Evolutionary conservation across 805 yeast genomes (phyloP).

Genomic region (Metschnikowia noctiluminum): DNA sequence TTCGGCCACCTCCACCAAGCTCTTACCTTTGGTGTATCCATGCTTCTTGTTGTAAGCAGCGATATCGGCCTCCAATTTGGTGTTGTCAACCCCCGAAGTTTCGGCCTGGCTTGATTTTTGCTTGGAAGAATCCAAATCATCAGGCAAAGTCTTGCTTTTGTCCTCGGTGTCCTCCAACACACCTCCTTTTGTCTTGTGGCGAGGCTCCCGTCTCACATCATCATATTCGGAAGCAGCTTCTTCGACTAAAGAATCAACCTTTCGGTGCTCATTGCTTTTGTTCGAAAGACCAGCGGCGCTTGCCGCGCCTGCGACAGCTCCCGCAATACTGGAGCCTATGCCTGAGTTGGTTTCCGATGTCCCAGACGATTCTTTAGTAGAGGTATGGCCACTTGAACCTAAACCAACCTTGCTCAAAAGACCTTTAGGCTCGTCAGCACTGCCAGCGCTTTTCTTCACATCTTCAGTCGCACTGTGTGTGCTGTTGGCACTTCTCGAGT

Average conservation of each 20-base stretch:
- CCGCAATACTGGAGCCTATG: conserved; percentile 15
- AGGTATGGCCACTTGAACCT: neutral
- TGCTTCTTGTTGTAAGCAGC: conserved; percentile 28
- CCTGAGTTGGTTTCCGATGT: neutral
- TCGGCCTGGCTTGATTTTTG: conserved; percentile 1
- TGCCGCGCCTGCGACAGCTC: conserved; percentile 21
- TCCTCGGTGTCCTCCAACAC: conserved; percentile 6
- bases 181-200: conserved; percentile 9
- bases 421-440: conserved; percentile 9
- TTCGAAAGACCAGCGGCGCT: conserved; percentile 16
- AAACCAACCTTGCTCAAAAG: conserved; percentile 10
- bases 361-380: neutral
- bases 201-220: conserved; percentile 10
- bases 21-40: conserved; percentile 21
- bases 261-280: conserved; percentile 2
- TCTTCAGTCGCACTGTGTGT: neutral
- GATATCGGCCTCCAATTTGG: conserved; percentile 22
- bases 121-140: conserved; percentile 6
- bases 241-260: conserved; percentile 20
- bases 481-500: neutral
- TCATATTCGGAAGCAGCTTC: conserved; percentile 16
- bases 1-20: conserved; percentile 29
- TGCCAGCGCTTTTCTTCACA: neutral
- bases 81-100: conserved; percentile 11
- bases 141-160: conserved; percentile 2